phyloP scores from a whole-genome alignment of 2,329 filamentous ascomycete species.

The Botrytis galanthina region DNA sequence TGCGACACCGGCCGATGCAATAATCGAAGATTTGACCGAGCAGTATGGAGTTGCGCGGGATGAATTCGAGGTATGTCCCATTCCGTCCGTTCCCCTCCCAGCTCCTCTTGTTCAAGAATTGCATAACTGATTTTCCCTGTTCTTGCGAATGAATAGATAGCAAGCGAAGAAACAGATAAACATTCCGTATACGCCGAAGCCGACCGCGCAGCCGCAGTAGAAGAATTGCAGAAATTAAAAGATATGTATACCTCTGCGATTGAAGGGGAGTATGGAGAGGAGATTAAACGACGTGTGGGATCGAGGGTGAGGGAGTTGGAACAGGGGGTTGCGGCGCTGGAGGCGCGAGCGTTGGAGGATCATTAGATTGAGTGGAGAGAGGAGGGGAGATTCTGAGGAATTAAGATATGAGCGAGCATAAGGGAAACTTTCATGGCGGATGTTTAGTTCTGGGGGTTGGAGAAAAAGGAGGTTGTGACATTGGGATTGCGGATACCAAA shows the following conservation, averaged over 20 bases:
- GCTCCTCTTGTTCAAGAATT: no score
- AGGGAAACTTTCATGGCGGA: background rate
- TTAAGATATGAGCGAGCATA: background rate
- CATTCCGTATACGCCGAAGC: constrained; percentile 46
- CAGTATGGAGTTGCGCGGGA: constrained; percentile 44
- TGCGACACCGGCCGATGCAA: background rate
- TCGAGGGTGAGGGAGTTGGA: constrained; percentile 47
- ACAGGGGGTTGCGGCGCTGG: constrained; percentile 44
- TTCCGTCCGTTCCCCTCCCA: accelerated
- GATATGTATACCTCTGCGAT: constrained; percentile 37
- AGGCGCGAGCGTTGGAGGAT: constrained; percentile 42
- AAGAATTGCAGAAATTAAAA: constrained; percentile 44
- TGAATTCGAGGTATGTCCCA: constrained; percentile 42
- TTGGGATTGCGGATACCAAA: background rate
- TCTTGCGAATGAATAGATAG: constrained; percentile 36
- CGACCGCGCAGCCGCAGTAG: constrained; percentile 46
- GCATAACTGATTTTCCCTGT: background rate
- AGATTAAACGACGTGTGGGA: constrained; percentile 45
- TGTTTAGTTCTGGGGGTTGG: background rate
- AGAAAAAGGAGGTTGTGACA: background rate
- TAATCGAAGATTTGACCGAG: constrained; percentile 15
- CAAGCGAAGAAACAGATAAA: constrained; percentile 46
- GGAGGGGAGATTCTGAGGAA: no score
- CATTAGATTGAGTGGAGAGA: background rate
- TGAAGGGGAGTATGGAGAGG: constrained; percentile 41